A percentile compares a stretch with the other conserved stretches of the same genome.
phyloP scores from a whole-genome alignment of 2,329 filamentous ascomycete species.

The Aureobasidium zeae region DNA sequence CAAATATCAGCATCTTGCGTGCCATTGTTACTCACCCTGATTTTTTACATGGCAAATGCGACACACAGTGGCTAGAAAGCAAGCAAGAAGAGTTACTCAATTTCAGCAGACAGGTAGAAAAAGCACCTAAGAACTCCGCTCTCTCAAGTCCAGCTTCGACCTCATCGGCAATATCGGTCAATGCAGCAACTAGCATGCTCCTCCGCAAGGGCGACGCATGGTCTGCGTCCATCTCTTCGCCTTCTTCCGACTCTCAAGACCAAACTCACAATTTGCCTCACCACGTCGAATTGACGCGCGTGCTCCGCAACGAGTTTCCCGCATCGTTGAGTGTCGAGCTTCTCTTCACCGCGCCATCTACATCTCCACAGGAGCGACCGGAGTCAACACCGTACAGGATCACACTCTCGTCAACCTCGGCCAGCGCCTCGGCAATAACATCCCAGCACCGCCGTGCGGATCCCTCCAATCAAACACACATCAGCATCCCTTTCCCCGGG shows the following conservation, averaged over 20 bases:
- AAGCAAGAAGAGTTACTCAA: slow-evolving; percentile 36
- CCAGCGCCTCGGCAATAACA: slow-evolving; percentile 31
- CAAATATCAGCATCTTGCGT: slow-evolving; percentile 46
- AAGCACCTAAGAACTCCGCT: neutral
- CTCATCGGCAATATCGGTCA: neutral
- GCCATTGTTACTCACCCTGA: slow-evolving; percentile 44
- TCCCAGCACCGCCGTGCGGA: slow-evolving; percentile 42
- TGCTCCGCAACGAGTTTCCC: slow-evolving; percentile 54
- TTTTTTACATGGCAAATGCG: slow-evolving; percentile 41
- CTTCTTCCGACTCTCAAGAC: neutral
- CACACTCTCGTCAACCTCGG: slow-evolving; percentile 36
- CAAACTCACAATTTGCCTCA: slow-evolving; percentile 29
- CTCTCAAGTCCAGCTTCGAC: neutral
- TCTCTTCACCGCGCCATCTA: slow-evolving; percentile 35
- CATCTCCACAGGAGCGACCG: slow-evolving; percentile 17
- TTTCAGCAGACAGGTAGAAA: neutral
- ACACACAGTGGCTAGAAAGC: slow-evolving; percentile 50
- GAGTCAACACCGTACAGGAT: slow-evolving; percentile 31
- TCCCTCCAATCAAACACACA: slow-evolving; percentile 41
- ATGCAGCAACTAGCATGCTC: slow-evolving; percentile 21
- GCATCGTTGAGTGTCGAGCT: slow-evolving; percentile 45
- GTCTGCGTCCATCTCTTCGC: slow-evolving; percentile 40
- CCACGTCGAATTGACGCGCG: slow-evolving; percentile 45
- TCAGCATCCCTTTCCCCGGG: slow-evolving; percentile 49
- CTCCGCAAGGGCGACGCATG: slow-evolving; percentile 53